Evolutionary conservation across 2,329 filamentous ascomycete genomes (phyloP).

Genomic region (Fusarium illudens): DNA sequence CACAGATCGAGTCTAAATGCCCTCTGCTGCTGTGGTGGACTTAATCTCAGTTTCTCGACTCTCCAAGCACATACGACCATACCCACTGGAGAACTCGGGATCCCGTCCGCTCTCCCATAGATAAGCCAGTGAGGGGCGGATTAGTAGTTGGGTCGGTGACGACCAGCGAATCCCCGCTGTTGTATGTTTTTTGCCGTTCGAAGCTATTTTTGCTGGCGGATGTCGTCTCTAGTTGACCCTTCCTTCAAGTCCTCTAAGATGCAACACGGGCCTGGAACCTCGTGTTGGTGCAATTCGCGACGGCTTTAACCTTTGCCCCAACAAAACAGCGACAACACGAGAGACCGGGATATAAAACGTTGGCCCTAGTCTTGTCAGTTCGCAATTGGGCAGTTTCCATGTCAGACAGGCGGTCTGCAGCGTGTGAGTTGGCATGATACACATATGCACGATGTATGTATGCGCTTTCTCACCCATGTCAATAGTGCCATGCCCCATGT

Average conservation of each 20-base stretch:
- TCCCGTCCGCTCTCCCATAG: not conserved
- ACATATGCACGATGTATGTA: conserved; percentile 38
- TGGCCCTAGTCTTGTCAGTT: conserved; percentile 16
- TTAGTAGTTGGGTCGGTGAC: not conserved
- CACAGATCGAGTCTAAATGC: no score
- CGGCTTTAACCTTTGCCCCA: conserved; percentile 8
- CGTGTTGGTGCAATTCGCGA: not conserved
- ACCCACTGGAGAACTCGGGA: not conserved
- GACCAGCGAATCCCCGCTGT: not conserved
- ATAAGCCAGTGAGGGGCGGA: not conserved
- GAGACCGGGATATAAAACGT: conserved; percentile 14
- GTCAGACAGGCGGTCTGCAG: conserved; percentile 39
- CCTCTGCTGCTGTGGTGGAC: not conserved
- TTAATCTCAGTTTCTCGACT: not conserved
- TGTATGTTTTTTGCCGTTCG: not conserved
- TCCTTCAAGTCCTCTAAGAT: not conserved
- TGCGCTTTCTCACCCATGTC: conserved; percentile 28
- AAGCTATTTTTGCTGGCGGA: not conserved
- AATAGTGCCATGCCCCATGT: conserved; percentile 16
- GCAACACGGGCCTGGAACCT: not conserved
- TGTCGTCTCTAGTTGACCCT: no score
- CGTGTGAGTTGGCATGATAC: conserved; percentile 41
- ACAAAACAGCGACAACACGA: conserved; percentile 24
- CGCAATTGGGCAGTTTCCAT: conserved; percentile 26
- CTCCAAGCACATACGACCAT: not conserved